Evolutionary conservation across 495 filamentous ascomycete genomes (phyloP).

Genomic region (Xylaria castorea): DNA sequence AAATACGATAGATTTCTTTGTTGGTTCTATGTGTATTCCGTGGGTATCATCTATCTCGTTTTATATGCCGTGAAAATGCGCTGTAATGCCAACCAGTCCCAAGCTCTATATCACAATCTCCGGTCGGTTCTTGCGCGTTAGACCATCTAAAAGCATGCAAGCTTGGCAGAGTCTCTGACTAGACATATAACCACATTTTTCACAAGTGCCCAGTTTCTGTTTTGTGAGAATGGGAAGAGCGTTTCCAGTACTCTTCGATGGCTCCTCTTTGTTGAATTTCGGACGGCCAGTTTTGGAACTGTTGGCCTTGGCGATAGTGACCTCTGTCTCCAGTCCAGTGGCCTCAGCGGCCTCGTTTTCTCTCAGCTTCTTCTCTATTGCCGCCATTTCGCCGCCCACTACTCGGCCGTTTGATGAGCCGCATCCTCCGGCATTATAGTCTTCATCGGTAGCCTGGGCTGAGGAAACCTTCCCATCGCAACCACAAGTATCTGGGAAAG

Average conservation of each 20-base stretch:
- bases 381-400: conserved; percentile 86
- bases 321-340: conserved; percentile 70
- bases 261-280: conserved; percentile 32
- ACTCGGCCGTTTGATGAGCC: conserved; percentile 74
- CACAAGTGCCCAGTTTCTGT: conserved; percentile 85
- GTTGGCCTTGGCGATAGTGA: conserved; percentile 54
- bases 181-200: conserved; percentile 91
- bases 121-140: conserved; percentile 84
- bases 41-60: conserved; percentile 39
- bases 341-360: conserved; percentile 67
- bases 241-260: conserved; percentile 36
- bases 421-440: conserved; percentile 74
- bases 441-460: conserved; percentile 51
- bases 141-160: conserved; percentile 84
- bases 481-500: conserved; percentile 44
- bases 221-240: conserved; percentile 36
- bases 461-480: conserved; percentile 43
- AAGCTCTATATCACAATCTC: conserved; percentile 68
- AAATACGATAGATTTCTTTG: conserved; percentile 27
- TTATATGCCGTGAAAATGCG: conserved; percentile 20
- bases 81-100: conserved; percentile 27
- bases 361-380: conserved; percentile 81
- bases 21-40: conserved; percentile 16
- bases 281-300: conserved; percentile 32
- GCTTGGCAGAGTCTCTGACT: conserved; percentile 96